phyloP scores from a whole-genome alignment of 2,329 filamentous ascomycete species.

The Cladosporium sp. region DNA sequence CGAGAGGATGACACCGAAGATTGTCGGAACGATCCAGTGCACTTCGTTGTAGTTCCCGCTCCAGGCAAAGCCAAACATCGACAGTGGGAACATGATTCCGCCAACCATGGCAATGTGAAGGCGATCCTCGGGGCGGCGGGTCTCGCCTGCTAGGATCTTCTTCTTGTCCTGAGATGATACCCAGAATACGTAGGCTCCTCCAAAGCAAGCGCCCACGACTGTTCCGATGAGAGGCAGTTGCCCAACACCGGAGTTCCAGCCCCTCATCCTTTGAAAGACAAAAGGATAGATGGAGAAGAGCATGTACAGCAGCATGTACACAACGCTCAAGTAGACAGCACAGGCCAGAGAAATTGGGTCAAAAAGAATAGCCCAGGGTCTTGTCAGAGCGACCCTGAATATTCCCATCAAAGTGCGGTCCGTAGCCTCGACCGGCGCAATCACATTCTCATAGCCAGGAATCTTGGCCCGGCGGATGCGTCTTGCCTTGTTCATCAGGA shows the following conservation, averaged over 20 bases:
- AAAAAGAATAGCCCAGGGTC: conserved; percentile 53
- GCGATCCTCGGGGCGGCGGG: conserved; percentile 44
- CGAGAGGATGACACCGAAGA: conserved; percentile 42
- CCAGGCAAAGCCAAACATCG: conserved; percentile 36
- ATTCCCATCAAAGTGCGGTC: conserved; percentile 42
- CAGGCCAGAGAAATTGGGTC: conserved; percentile 51
- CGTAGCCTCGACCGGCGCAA: conserved; percentile 46
- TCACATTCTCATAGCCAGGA: conserved; percentile 50
- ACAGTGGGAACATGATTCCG: conserved; percentile 30
- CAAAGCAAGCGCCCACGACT: conserved; percentile 46
- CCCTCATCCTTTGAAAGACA: conserved; percentile 49
- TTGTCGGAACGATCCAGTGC: conserved; percentile 45
- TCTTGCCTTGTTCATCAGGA: conserved; percentile 52
- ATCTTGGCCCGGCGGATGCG: conserved; percentile 47
- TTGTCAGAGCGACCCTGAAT: conserved; percentile 51
- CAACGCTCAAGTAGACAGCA: conserved; percentile 51
- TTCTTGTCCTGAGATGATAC: conserved; percentile 39
- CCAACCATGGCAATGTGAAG: conserved; percentile 30
- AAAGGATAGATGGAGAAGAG: conserved; percentile 56
- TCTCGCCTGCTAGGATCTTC: conserved; percentile 34
- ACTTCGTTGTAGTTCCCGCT: conserved; percentile 37
- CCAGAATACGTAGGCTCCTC: conserved; percentile 38
- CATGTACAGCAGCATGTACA: conserved; percentile 55
- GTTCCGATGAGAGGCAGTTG: conserved; percentile 50
- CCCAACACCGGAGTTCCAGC: conserved; percentile 52